phyloP scores from a whole-genome alignment of 176 grass and related monocot species.

The Zoysia japonica region DNA sequence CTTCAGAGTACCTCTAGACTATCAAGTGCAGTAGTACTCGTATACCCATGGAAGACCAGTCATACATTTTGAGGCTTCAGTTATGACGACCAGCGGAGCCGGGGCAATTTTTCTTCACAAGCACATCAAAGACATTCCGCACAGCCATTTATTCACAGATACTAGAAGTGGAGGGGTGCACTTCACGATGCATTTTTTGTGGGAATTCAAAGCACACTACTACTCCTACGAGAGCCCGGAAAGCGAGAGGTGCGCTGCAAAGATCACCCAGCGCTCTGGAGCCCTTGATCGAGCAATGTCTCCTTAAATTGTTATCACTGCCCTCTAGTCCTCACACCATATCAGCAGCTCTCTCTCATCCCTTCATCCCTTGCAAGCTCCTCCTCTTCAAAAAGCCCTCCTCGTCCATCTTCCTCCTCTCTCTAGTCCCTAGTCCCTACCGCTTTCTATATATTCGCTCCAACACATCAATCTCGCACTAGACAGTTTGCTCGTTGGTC shows the following conservation, averaged over 20 bases:
- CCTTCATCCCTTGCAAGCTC: too few species aligned
- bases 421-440: not conserved
- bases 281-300: slow-evolving; percentile 35
- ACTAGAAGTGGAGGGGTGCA: slow-evolving; percentile 4
- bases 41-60: not conserved
- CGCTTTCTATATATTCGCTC: slow-evolving; percentile 15
- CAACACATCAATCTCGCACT: not conserved
- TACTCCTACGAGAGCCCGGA: slow-evolving; percentile 17
- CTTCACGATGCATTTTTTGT: slow-evolving; percentile 41
- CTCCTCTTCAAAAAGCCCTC: slow-evolving; percentile 47
- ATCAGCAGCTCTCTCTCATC: not conserved
- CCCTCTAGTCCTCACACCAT: slow-evolving; percentile 26
- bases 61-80: not conserved
- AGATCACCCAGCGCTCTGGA: slow-evolving; percentile 27
- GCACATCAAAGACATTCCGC: slow-evolving; percentile 40
- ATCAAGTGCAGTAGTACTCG: not conserved
- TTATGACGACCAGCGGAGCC: too few species aligned
- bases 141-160: not conserved
- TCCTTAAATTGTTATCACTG: slow-evolving; percentile 76
- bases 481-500: slow-evolving; percentile 13
- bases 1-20: not conserved
- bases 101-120: not conserved
- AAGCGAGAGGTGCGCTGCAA: slow-evolving; percentile 34
- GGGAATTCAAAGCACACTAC: slow-evolving; percentile 41
- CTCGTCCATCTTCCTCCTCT: not conserved